Conservation (phyloP, 2,329 filamentous ascomycete genomes). For the Biscogniauxia sp. region DNA sequence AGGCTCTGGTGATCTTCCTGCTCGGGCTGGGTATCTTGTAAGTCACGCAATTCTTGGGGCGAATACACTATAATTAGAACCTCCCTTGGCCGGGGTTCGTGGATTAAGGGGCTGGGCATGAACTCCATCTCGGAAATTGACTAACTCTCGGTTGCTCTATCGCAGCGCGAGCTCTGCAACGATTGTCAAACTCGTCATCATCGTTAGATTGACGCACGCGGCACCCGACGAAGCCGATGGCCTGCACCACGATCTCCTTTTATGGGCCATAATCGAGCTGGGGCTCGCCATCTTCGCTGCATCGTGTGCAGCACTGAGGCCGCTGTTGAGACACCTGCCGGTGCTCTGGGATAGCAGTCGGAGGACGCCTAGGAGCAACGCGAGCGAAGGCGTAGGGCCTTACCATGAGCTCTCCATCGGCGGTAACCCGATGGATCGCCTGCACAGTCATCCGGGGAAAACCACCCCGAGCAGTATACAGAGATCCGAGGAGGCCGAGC, state of each 20-base stretch:
- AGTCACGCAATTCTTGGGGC: slow-evolving; percentile 6
- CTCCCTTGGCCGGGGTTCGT: background rate
- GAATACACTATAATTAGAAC: background rate
- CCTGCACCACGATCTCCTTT: slow-evolving; percentile 31
- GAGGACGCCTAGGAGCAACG: slow-evolving; percentile 8
- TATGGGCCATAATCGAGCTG: slow-evolving; percentile 34
- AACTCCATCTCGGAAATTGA: background rate
- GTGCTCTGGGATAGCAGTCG: slow-evolving; percentile 8
- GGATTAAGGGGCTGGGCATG: background rate
- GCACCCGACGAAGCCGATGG: slow-evolving; percentile 19
- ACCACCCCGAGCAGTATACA: background rate
- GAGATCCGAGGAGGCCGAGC: background rate
- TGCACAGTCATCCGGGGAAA: background rate
- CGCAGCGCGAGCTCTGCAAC: slow-evolving; percentile 33
- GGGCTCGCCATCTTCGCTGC: slow-evolving; percentile 32
- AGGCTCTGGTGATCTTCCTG: slow-evolving; percentile 29
- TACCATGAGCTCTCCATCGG: slow-evolving; percentile 10
- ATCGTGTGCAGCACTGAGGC: slow-evolving; percentile 30
- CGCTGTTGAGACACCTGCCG: slow-evolving; percentile 28
- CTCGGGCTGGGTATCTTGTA: slow-evolving; percentile 34
- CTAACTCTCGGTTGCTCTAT: slow-evolving; percentile 1
- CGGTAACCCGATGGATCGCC: slow-evolving; percentile 10
- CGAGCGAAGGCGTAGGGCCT: slow-evolving; percentile 11
- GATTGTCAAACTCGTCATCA: slow-evolving; percentile 34
- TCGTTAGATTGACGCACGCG: slow-evolving; percentile 25